Percentiles rank a stretch among this genome's conserved stretches.
phyloP scores from a whole-genome alignment of 1,284 basidiomycete species.

The Rhodotorula sp. region DNA sequence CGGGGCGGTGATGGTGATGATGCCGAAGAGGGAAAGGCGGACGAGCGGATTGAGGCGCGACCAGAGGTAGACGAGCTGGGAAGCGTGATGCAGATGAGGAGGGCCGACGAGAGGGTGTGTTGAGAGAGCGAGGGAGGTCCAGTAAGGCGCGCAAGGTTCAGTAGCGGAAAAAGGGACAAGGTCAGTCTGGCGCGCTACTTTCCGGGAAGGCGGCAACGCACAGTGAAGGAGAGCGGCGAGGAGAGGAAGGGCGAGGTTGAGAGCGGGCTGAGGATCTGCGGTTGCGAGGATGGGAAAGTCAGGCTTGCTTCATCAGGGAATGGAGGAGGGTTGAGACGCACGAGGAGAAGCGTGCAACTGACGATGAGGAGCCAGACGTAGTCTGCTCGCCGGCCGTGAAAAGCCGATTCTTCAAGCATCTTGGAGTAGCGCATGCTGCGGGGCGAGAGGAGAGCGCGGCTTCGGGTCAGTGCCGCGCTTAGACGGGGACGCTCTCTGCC shows the following conservation, averaged over 20 bases:
- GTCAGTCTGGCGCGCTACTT: neutral
- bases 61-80: constrained; percentile 87
- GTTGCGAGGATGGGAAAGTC: neutral
- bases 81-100: no score
- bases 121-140: neutral
- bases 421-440: constrained; percentile 89
- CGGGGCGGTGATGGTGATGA: constrained; percentile 90
- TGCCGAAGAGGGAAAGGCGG: constrained; percentile 91
- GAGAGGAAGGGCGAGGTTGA: constrained; percentile 89
- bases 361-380: constrained; percentile 89
- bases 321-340: constrained; percentile 52
- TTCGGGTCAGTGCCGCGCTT: neutral
- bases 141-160: neutral
- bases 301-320: neutral
- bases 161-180: neutral
- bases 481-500: no score
- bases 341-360: constrained; percentile 77
- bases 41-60: constrained; percentile 88
- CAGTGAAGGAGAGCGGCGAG: constrained; percentile 73
- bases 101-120: constrained; percentile 1
- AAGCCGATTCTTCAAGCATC: constrained; percentile 94
- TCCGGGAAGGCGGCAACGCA: constrained; percentile 5
- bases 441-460: no score
- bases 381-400: constrained; percentile 83
- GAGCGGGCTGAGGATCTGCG: constrained; percentile 76